Base-by-base conservation (phyloP, 176 grass and related monocot genomes). In the Pontederia crassipes region DNA sequence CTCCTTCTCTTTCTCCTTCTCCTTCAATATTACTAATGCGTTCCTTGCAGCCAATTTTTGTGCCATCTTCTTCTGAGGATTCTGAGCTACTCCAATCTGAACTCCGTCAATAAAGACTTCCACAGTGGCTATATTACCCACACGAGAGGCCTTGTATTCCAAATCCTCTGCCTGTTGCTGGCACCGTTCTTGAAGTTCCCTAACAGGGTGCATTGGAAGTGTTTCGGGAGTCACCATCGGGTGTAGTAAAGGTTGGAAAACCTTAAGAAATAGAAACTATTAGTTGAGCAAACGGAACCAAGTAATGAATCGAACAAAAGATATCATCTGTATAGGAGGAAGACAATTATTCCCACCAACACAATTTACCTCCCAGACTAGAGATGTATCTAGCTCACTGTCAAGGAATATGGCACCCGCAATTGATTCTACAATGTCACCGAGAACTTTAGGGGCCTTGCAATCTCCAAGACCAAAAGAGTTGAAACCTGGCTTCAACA, bases 141-240 rank as follows among this genome's bases (percentile, higher is more conserved):
- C 26, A 0, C 94, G 82, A 12, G 82, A 81, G 8, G 94, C 94
- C 68, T 93, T 98, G 65, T 98, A 98, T 68, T 98, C 94, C 60
- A 98, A 61, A 50, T 85, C 85, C 70, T 98, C 94, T 8, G 88
- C 88, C 67, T 93, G 94, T 76, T 98, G 94, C 55, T 98, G 94
- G 79, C 94, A 93, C 20, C 94, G 94, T 54, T 98, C 94, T 80
- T 98, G 94, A 62, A 98, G 94, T 69, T 98, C 94, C 75, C 94
- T 90, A 47, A 98, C 80, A 11, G 94, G 94, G 57, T 98, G 94
- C 94, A 98, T 98, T 2, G 85, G 94, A 35, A 98, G 94, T 20
- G 94, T 98, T 48, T 86, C 88, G 0, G 94, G 94, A 0, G 88
- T 98, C 45, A 98, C 88, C 82, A 98, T 86, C 13, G 94, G 88